Percentiles rank a stretch among this genome's conserved stretches.
phyloP scores from a whole-genome alignment of 2,329 filamentous ascomycete species.

The Phaeosphaeriaceae sp. region DNA sequence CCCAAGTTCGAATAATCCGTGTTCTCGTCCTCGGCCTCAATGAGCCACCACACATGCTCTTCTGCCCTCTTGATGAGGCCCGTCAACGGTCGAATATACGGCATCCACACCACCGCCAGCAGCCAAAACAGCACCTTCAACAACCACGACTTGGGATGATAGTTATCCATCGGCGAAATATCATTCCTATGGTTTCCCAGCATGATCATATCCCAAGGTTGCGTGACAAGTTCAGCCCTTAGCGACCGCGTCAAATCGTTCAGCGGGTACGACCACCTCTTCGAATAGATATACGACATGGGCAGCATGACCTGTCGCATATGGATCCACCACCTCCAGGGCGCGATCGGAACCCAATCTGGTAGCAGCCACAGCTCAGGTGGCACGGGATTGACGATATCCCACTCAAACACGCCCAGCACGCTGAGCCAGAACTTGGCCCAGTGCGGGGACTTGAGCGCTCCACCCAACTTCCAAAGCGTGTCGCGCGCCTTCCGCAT shows the following conservation, averaged over 20 bases:
- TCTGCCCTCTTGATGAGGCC: constrained; percentile 76
- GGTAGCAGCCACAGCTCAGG: constrained; percentile 93
- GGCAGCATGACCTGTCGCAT: constrained; percentile 96
- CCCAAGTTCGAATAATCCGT: constrained; percentile 87
- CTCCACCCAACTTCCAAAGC: constrained; percentile 86
- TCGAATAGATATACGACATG: constrained; percentile 90
- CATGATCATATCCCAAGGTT: constrained; percentile 79
- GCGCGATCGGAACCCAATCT: constrained; percentile 87
- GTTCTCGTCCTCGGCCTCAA: constrained; percentile 92
- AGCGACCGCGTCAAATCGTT: constrained; percentile 77
- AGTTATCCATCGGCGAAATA: constrained; percentile 83
- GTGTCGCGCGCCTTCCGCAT: constrained; percentile 86
- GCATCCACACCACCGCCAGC: constrained; percentile 80
- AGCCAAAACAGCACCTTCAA: constrained; percentile 81
- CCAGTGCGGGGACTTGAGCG: constrained; percentile 88
- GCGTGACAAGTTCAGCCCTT: constrained; percentile 81
- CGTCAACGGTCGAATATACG: constrained; percentile 71
- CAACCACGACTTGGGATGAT: constrained; percentile 88
- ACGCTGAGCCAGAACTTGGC: constrained; percentile 94
- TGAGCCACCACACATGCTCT: constrained; percentile 80
- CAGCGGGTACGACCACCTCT: constrained; percentile 77
- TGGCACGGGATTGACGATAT: constrained; percentile 91
- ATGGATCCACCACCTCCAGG: constrained; percentile 98
- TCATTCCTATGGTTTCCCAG: constrained; percentile 82
- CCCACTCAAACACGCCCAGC: constrained; percentile 84